These are phyloP conservation scores for Gentiana macrophylla DNA, from an alignment of 257 asterid species.

Conservation along the genomic window DNA sequence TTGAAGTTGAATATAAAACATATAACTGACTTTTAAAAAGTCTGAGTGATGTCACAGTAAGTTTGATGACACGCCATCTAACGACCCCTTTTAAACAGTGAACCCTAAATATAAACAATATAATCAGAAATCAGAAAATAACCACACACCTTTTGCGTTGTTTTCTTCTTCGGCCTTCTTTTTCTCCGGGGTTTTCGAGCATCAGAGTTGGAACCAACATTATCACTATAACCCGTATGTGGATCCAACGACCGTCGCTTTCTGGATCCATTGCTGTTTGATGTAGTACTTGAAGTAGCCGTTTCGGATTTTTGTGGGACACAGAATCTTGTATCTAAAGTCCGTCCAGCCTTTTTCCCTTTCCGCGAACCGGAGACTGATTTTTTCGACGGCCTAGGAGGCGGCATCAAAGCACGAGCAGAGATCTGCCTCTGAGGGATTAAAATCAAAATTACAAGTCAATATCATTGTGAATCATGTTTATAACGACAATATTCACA, in stretches of 20 bases:
- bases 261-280: slow-evolving; percentile 45
- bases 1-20: too few relatives aligned
- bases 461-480: not conserved
- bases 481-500: not conserved
- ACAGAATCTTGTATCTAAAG: slow-evolving; percentile 38
- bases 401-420: slow-evolving; percentile 93
- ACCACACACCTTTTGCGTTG: slow-evolving; percentile 41
- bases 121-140: too few relatives aligned
- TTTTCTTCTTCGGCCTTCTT: slow-evolving; percentile 96
- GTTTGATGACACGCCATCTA: too few relatives aligned
- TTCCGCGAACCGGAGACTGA: slow-evolving; percentile 25
- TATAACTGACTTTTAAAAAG: too few relatives aligned
- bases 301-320: slow-evolving; percentile 24
- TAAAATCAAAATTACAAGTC: not conserved
- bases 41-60: too few relatives aligned
- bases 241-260: slow-evolving; percentile 42
- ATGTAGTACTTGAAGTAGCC: slow-evolving; percentile 70
- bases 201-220: slow-evolving; percentile 31
- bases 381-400: slow-evolving; percentile 74
- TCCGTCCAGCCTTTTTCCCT: slow-evolving; percentile 40
- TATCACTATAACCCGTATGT: slow-evolving; percentile 56
- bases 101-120: too few relatives aligned
- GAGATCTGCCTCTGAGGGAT: slow-evolving; percentile 55
- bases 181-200: slow-evolving; percentile 76
- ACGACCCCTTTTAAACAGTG: too few relatives aligned